Percentiles rank a stretch among this genome's conserved stretches.
phyloP scores from a whole-genome alignment of 2,329 filamentous ascomycete genomes.

The Neurospora sp. region DNA sequence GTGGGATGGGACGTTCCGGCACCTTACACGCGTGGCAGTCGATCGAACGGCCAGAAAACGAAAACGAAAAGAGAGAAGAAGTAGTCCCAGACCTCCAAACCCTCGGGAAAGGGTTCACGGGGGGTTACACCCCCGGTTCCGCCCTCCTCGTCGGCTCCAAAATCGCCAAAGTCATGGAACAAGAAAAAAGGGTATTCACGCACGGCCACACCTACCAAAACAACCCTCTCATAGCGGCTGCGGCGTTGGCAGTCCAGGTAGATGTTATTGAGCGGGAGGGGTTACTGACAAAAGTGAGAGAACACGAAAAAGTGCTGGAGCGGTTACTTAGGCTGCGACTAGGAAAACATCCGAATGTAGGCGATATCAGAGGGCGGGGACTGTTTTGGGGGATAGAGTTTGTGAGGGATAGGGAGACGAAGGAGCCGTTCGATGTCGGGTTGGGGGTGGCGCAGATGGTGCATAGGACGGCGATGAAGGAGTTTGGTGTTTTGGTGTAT shows the following conservation, averaged over 20 bases:
- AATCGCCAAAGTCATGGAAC: constrained; percentile 36
- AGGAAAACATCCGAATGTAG: constrained; percentile 38
- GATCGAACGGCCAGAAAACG: constrained; percentile 17
- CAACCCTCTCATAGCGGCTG: constrained; percentile 48
- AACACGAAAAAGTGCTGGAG: constrained; percentile 41
- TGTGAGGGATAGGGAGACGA: constrained; percentile 13
- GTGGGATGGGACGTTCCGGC: constrained; percentile 52
- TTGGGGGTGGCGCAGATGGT: constrained; percentile 12
- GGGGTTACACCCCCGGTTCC: constrained; percentile 53
- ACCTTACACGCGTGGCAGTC: constrained; percentile 50
- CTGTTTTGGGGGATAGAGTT: constrained; percentile 45
- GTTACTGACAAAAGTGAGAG: constrained; percentile 47
- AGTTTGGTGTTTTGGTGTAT: constrained; percentile 49
- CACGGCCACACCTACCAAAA: constrained; percentile 56
- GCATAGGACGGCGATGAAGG: constrained; percentile 19
- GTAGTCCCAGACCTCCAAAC: constrained; percentile 56
- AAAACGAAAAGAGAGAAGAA: constrained; percentile 12
- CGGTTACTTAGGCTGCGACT: constrained; percentile 33
- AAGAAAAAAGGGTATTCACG: constrained; percentile 23
- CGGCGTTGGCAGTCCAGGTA: constrained; percentile 52
- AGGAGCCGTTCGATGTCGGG: constrained; percentile 13
- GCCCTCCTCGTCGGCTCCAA: constrained; percentile 44
- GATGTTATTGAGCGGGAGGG: constrained; percentile 45
- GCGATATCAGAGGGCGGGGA: constrained; percentile 51
- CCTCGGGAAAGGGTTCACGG: constrained; percentile 56